Evolutionary conservation across 495 filamentous ascomycete genomes (phyloP).

Genomic region (Podospora pseudocomata): DNA sequence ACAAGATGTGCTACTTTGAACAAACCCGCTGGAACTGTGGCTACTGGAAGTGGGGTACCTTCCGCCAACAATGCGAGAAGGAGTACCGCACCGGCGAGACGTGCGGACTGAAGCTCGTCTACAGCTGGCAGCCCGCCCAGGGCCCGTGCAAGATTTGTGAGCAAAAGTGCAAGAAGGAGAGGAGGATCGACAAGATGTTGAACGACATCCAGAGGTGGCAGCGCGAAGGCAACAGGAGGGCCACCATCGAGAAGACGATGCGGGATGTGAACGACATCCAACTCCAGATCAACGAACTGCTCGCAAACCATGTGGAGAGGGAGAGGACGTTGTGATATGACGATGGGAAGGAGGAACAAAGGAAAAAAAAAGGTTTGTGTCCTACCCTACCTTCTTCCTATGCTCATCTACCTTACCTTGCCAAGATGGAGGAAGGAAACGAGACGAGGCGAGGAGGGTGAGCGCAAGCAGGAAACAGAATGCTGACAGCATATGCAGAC

Average conservation of each 20-base stretch:
- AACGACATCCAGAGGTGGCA: constrained; percentile 81
- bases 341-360: neutral
- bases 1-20: constrained; percentile 63
- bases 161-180: constrained; percentile 82
- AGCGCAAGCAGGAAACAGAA: neutral
- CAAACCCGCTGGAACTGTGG: constrained; percentile 64
- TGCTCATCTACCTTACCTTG: neutral
- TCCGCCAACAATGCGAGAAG: constrained; percentile 89
- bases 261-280: constrained; percentile 62
- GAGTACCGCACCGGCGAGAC: constrained; percentile 98
- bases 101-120: constrained; percentile 91
- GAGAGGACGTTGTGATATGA: constrained; percentile 19
- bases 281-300: constrained; percentile 58
- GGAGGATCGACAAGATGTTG: constrained; percentile 69
- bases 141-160: constrained; percentile 81
- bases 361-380: neutral
- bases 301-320: constrained; percentile 45
- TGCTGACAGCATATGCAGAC: neutral
- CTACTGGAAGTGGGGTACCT: constrained; percentile 95
- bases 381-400: neutral
- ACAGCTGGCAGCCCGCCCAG: constrained; percentile 56
- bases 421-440: neutral
- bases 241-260: constrained; percentile 76
- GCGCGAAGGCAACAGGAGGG: constrained; percentile 64
- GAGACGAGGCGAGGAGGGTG: neutral